Percentiles rank a stretch among this genome's conserved stretches.
phyloP scores from a whole-genome alignment of 1,139 yeast genomes.

The Saccharomycopsis phalli region DNA sequence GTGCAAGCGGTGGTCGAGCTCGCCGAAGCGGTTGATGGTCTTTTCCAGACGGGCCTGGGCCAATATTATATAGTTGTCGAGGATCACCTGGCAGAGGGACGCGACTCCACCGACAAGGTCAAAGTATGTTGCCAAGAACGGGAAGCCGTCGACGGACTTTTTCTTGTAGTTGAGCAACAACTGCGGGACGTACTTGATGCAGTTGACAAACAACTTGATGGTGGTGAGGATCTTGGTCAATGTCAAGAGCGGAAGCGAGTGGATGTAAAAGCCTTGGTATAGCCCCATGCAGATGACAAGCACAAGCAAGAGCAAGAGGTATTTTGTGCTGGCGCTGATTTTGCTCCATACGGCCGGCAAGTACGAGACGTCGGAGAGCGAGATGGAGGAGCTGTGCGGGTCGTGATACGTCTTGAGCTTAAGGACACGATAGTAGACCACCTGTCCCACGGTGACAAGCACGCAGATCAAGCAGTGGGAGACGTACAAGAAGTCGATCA shows the following conservation, averaged over 20 bases:
- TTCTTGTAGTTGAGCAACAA: constrained; percentile 44
- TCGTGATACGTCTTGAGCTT: constrained; percentile 15
- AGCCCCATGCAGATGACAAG: constrained; percentile 5
- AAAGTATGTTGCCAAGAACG: constrained; percentile 40
- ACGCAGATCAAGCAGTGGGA: constrained; percentile 17
- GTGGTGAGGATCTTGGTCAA: constrained; percentile 19
- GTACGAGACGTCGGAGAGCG: constrained; percentile 5
- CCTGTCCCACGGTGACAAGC: constrained; percentile 14
- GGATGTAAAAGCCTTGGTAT: constrained; percentile 14
- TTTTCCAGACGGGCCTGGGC: constrained; percentile 8
- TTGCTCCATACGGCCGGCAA: constrained; percentile 4
- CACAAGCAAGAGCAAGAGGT: constrained; percentile 3
- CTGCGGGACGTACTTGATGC: constrained; percentile 56
- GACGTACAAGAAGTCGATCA: constrained; percentile 19
- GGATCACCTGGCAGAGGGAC: constrained; percentile 37
- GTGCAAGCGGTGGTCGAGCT: constrained; percentile 17
- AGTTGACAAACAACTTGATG: constrained; percentile 20
- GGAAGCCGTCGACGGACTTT: constrained; percentile 48
- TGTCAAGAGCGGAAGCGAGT: constrained; percentile 10
- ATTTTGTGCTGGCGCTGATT: constrained; percentile 11
- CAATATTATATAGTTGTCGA: constrained; percentile 19
- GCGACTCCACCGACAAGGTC: constrained; percentile 49
- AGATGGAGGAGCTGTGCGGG: background rate
- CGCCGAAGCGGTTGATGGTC: constrained; percentile 18
- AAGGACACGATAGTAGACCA: constrained; percentile 17